phyloP scores from a whole-genome alignment of 1,284 basidiomycete genomes.

The Puccinia novopanici region DNA sequence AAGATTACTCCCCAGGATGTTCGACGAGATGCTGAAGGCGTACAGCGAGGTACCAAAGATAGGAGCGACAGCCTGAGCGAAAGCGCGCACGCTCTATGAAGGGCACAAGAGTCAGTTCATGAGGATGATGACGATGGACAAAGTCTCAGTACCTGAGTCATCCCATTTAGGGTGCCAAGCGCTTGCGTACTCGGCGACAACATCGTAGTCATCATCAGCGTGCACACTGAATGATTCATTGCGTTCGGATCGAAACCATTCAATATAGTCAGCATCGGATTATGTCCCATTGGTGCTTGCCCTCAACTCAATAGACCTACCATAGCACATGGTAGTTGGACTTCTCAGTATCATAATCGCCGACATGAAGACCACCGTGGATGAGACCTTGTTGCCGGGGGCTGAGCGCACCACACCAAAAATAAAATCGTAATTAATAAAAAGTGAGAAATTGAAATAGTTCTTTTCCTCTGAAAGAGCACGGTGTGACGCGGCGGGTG shows the following conservation, averaged over 20 bases:
- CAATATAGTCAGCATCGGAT: neutral
- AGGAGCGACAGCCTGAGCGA: constrained; percentile 34
- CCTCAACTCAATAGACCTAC: constrained; percentile 4
- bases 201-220: constrained; percentile 36
- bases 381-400: constrained; percentile 6
- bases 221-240: constrained; percentile 12
- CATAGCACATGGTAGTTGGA: constrained; percentile 43
- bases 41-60: constrained; percentile 32
- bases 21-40: constrained; percentile 27
- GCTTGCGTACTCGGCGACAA: constrained; percentile 26
- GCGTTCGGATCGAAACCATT: neutral
- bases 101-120: neutral
- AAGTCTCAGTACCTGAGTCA: constrained; percentile 24
- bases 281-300: neutral
- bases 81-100: constrained; percentile 19
- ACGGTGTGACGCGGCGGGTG: neutral
- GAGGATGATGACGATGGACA: neutral
- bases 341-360: constrained; percentile 19
- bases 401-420: constrained; percentile 1
- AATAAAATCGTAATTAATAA: neutral
- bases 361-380: constrained; percentile 30
- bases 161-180: constrained; percentile 40
- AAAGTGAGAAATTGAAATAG: neutral
- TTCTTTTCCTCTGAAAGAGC: neutral
- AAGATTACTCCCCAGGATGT: constrained; percentile 22